A percentile compares a stretch with the other conserved stretches of the same genome.
These are phyloP conservation scores for Periconia digitata DNA, from an alignment of 2,329 filamentous ascomycete genomes.

Conservation along the genomic window DNA sequence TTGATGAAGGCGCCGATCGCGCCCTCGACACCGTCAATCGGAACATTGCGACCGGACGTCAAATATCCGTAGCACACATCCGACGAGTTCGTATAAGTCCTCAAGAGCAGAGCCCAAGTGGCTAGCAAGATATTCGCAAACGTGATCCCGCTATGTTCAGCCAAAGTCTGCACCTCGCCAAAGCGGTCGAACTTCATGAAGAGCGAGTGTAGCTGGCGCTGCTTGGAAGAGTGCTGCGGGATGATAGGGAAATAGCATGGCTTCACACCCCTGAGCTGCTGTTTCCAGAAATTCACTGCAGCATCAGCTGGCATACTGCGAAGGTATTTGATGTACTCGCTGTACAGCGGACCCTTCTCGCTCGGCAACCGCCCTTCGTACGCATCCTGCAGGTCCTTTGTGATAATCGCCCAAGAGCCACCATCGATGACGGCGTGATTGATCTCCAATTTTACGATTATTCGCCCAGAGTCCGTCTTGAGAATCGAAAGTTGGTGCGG, in stretches of 20 bases:
- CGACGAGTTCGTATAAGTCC: conserved; percentile 28
- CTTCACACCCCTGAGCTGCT: conserved; percentile 28
- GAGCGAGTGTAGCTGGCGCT: conserved; percentile 28
- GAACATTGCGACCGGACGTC: conserved; percentile 46
- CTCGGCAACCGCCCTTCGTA: conserved; percentile 28
- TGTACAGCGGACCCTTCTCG: conserved; percentile 34
- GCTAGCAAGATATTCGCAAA: conserved; percentile 37
- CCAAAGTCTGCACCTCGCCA: conserved; percentile 30
- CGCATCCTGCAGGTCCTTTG: conserved; percentile 32
- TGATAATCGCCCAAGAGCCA: conserved; percentile 32
- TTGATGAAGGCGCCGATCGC: conserved; percentile 52
- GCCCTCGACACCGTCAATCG: conserved; percentile 48
- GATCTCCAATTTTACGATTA: conserved; percentile 39
- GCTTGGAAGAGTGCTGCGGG: conserved; percentile 22
- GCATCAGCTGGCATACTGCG: conserved; percentile 18
- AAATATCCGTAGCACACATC: conserved; percentile 43
- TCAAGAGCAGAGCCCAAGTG: conserved; percentile 35
- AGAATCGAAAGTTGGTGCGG: conserved; percentile 36
- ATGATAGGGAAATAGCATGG: conserved; percentile 37
- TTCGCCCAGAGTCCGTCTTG: conserved; percentile 27
- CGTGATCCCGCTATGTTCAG: conserved; percentile 28
- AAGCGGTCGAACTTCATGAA: conserved; percentile 33
- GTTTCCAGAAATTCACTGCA: conserved; percentile 35
- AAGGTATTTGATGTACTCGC: conserved; percentile 40
- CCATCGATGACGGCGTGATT: conserved; percentile 41